Evolutionary conservation across 495 filamentous ascomycete species (phyloP), one percentile per base, ranked within the genome.

Genomic region (Hypoxylon lenormandii): DNA sequence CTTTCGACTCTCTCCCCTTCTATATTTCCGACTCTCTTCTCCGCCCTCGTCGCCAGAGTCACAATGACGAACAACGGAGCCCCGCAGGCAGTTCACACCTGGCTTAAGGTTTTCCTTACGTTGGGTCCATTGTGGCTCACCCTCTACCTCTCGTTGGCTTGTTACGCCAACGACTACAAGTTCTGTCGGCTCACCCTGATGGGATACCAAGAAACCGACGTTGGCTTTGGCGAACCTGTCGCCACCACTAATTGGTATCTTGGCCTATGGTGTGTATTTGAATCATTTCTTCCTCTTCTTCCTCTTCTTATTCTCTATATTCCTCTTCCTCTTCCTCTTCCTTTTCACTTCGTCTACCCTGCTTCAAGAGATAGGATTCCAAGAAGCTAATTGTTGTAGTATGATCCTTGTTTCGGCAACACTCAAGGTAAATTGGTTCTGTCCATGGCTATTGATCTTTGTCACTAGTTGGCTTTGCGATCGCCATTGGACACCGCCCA

Each of bases 71-170:
- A 4, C 37, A 13, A 40, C 37, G 37, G 12, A 5, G 11, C 5
- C 42, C 4, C 4, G 13, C n/a, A 12, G 12, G 42, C 16, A 19
- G 16, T 19, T 33, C 1, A 33, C n/a, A 11, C 5, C 16, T 45
- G 16, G 16, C 8, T 45, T 5, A 18, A 3, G 16, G 5, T 2
- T 8, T 45, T 83, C 78, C 60, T 79, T 7, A 43, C 47, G 36
- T 51, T 30, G 2, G 23, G 57, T 1, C 57, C 57, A 11, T 1
- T 60, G 15, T 60, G 57, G 57, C 47, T 60, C 16, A 12, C 12
- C 46, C 19, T 51, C 21, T 51, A 42, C 57, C 33, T 60, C 13
- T 3, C n/a, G n/a, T 21, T 52, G 11, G n/a, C 57, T 19, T 13
- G n/a, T 16, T 65, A 47, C 28, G 40, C 61, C 12, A 51, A 49